Percentiles rank a stretch among this genome's conserved stretches.
Conservation (phyloP, 1,139 yeast genomes). For the Suhomyces anneliseae region DNA sequence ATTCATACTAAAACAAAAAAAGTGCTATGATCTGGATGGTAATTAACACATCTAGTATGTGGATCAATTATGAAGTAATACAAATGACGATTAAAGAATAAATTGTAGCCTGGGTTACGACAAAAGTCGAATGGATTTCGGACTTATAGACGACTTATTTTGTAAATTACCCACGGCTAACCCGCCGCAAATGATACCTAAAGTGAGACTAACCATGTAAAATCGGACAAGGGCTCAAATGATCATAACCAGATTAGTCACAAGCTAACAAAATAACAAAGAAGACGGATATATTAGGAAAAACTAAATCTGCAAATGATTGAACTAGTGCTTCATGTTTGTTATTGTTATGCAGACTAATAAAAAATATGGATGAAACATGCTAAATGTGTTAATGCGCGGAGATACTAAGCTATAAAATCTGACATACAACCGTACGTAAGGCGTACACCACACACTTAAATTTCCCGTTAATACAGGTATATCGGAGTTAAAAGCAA, state of each 20-base stretch:
- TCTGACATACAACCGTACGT: background rate
- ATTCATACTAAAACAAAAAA: background rate
- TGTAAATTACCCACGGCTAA: constrained; percentile 1
- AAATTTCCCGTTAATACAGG: background rate
- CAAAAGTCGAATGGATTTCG: background rate
- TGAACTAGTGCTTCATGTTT: background rate
- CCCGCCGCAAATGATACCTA: background rate
- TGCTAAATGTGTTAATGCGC: background rate
- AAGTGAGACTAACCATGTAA: constrained; percentile 2
- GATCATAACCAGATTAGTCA: background rate
- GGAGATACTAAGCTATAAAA: background rate
- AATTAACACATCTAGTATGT: background rate
- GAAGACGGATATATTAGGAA: constrained; percentile 1
- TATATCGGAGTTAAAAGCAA: background rate
- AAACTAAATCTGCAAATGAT: background rate
- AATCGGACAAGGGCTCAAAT: constrained; percentile 6
- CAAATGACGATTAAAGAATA: background rate
- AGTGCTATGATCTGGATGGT: background rate
- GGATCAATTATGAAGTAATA: background rate
- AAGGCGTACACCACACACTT: background rate
- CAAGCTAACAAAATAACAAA: constrained; percentile 1
- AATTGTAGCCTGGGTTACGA: background rate
- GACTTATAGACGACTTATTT: constrained; percentile 1
- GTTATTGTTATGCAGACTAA: constrained; percentile 2
- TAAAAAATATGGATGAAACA: constrained; percentile 2